Base-by-base conservation (phyloP, 2,329 filamentous ascomycete genomes). In the Neonectria punicea region DNA sequence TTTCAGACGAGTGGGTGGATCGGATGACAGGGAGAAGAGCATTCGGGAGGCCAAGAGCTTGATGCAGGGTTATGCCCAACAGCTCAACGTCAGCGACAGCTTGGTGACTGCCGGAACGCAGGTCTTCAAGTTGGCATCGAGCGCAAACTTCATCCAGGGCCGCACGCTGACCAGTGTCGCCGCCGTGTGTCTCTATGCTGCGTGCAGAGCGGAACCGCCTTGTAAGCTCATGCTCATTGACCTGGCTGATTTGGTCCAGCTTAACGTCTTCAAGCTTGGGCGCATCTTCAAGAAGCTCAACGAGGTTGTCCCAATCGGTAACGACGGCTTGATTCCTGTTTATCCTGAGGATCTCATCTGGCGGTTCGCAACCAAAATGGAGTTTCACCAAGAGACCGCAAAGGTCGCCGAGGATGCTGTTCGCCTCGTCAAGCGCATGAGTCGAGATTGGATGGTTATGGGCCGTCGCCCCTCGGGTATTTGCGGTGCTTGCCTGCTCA, bases 181-280 rank as follows among this genome's bases (percentile, higher is more conserved):
- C 30, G 93, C 93, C n/a, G 92, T 97, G 30, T 95, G 93, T 76
- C 85, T 99, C 32, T 99, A 98, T 73, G 91, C 93, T 60, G 93
- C 93, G 14, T 97, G 93, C 75, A 90, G 96, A 66, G 89, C 91
- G 58, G 89, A 93, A 67, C 88, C 89, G 47, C 90, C 90, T 25
- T 97, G 96, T 76, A 92, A 91, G 46, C 86, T 96, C 70, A 94
- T 99, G 91, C 86, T 99, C 47, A 98, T 99, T 77, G 96, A 99
- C 77, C 89, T 99, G 76, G 93, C 96, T 13, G 96, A 99, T 76
- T 86, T 95, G 65, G 82, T 85, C 60, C 87, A 87, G 82, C 89
- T 96, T 76, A 97, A 98, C 72, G 95, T 99, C 25, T 99, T 97
- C 81, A 91, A 93, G 67, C 86, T 99, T 14, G 96, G 96, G 46